Evolutionary conservation across 75 land plant species (phyloP), one percentile per base, ranked within the genome.

Genomic region (Pinus taeda): DNA sequence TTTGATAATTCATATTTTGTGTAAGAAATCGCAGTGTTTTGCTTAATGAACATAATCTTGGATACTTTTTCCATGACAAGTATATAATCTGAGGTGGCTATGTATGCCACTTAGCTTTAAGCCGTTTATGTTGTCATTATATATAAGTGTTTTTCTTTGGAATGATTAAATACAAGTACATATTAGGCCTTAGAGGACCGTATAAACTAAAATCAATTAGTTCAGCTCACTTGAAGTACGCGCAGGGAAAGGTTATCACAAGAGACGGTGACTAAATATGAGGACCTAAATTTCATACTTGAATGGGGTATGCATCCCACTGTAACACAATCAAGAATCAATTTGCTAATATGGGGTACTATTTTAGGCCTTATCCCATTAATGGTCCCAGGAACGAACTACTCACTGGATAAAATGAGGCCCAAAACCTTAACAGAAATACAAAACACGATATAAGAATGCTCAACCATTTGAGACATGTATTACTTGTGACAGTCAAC

Each of bases 1-100:
- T 97, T 97, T 85, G 95, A 97, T 78, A 97, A 97, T 78, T 91
- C 98, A 61, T 97, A 92, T 76, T 97, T 92, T 74, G 67, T 85
- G 98, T 95, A 85, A 91, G 98, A 39, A 22, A 61, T 29, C 26
- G 39, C 42, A 57, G 29, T 36, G 22, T 4, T 53, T 17, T 36
- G 4, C 63, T 89, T 81, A 33, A 59, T 63, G 56, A 59, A 71
- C 15, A n/a, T 22, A 49, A 21, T 59, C 49, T n/a, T 37, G 55
- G 13, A 69, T 20, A 22, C 57, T 76, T 55, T 53, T 18, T 7
- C 72, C 26, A 6, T 74, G 7, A 74, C 4, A 18, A 24, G 57
- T 78, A 21, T 39, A 1, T 70, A 57, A 29, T 65, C 7, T 42
- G 55, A 36, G 76, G 2, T 42, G 70, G 62, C 62, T 60, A 18